Conservation (phyloP, 208 protist genomes). For the Jaenimonas drosophilae region DNA sequence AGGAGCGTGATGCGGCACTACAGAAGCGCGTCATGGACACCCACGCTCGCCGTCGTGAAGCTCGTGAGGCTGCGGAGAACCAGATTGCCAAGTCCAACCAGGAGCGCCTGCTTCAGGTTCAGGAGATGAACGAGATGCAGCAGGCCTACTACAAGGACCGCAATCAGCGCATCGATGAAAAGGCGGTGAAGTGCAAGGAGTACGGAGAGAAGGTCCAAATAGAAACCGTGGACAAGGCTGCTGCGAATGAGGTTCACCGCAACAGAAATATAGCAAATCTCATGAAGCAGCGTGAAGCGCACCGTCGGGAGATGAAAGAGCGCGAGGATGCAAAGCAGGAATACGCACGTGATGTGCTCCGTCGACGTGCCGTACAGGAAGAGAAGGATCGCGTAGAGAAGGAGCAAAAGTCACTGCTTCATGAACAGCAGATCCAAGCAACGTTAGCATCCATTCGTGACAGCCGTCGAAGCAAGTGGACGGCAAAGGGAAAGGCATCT, state of each 20-base stretch:
- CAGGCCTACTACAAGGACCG: constrained; percentile 38
- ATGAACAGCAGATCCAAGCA: constrained; percentile 25
- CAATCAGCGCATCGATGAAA: constrained; percentile 30
- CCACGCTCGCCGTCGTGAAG: constrained; percentile 23
- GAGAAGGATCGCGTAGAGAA: constrained; percentile 19
- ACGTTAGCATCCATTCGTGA: constrained; percentile 37
- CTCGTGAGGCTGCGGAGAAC: constrained; percentile 15
- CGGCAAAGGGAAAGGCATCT: constrained; percentile 19
- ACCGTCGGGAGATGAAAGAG: constrained; percentile 36
- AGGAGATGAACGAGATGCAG: constrained; percentile 32
- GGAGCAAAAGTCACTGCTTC: constrained; percentile 12
- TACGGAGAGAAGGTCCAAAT: constrained; percentile 25
- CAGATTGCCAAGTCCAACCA: constrained; percentile 32
- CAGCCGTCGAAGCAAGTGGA: constrained; percentile 19
- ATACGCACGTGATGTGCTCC: constrained; percentile 17
- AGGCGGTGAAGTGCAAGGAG: constrained; percentile 25
- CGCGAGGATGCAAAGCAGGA: constrained; percentile 21
- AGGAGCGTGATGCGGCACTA: constrained; percentile 17
- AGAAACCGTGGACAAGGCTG: constrained; percentile 24
- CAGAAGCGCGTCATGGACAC: constrained; percentile 20
- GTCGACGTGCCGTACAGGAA: constrained; percentile 13
- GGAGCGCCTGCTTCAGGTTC: constrained; percentile 23
- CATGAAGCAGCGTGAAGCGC: constrained; percentile 24
- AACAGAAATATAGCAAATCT: constrained; percentile 25
- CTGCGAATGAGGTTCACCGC: constrained; percentile 33